Percentiles rank a stretch among this genome's conserved stretches.
These are phyloP conservation scores for Russula dissimulans DNA, from an alignment of 768 basidiomycete genomes.

Conservation along the genomic window DNA sequence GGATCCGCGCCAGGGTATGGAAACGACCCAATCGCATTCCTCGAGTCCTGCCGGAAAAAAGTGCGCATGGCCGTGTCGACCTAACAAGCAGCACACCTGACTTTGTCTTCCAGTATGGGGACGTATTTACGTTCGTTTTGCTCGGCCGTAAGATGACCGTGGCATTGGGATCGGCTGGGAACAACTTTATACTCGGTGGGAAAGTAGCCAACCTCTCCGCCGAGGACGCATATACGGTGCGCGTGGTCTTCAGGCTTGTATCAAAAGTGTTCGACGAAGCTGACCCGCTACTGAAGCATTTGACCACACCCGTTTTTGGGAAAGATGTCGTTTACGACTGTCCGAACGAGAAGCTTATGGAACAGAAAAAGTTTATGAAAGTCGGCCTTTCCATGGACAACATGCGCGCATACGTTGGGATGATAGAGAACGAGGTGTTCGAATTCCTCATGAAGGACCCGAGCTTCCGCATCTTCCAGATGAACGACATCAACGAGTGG, in stretches of 20 bases:
- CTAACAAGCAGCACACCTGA: not conserved
- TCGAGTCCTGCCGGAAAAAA: slow-evolving; percentile 70
- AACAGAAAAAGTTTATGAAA: slow-evolving; percentile 98
- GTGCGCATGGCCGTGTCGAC: slow-evolving; percentile 30
- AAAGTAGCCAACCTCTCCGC: slow-evolving; percentile 88
- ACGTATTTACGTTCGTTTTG: slow-evolving; percentile 93
- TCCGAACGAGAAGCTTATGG: slow-evolving; percentile 95
- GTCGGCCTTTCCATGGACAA: slow-evolving; percentile 89
- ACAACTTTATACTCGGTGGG: slow-evolving; percentile 90
- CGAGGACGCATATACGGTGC: slow-evolving; percentile 94
- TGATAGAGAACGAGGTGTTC: slow-evolving; percentile 39
- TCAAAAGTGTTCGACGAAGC: not conserved
- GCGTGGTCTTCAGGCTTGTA: slow-evolving; percentile 1
- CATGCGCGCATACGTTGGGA: slow-evolving; percentile 66
- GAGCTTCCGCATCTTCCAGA: slow-evolving; percentile 52
- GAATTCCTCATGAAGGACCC: slow-evolving; percentile 61
- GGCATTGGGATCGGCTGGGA: slow-evolving; percentile 83
- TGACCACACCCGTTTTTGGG: slow-evolving; percentile 93
- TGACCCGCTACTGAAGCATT: slow-evolving; percentile 42
- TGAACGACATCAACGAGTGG: slow-evolving; percentile 66
- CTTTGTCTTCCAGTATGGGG: slow-evolving; percentile 59
- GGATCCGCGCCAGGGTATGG: slow-evolving; percentile 89
- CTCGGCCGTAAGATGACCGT: slow-evolving; percentile 88
- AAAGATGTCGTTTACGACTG: slow-evolving; percentile 97
- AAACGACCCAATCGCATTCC: slow-evolving; percentile 85